phyloP scores from a whole-genome alignment of 768 basidiomycete genomes.

The Hygrophoropsis aurantiaca region DNA sequence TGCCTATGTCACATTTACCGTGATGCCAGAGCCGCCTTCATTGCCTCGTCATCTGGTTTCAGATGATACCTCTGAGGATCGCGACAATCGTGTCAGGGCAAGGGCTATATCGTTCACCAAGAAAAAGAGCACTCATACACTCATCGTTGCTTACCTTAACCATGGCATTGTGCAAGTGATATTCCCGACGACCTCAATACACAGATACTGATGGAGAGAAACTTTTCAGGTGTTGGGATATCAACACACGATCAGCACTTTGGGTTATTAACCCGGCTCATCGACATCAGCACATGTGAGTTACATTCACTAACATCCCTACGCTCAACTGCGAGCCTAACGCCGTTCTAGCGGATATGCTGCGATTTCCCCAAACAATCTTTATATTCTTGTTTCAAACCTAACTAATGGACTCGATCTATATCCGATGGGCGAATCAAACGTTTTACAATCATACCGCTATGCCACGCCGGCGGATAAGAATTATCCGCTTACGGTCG shows the following conservation, averaged over 20 bases:
- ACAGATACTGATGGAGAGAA: no score
- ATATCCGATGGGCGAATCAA: not conserved
- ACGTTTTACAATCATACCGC: not conserved
- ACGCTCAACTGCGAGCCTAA: no score
- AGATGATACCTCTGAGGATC: not conserved
- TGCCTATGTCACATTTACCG: slow-evolving; percentile 1
- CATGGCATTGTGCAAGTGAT: slow-evolving; percentile 5
- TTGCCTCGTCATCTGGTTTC: not conserved
- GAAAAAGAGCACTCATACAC: not conserved
- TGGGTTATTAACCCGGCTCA: slow-evolving; percentile 3
- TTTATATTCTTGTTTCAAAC: not conserved
- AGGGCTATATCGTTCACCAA: not conserved
- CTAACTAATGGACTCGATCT: not conserved
- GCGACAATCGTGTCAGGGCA: not conserved
- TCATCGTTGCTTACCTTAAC: slow-evolving; percentile 6
- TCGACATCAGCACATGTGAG: slow-evolving; percentile 2
- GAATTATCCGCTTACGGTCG: not conserved
- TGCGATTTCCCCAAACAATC: not conserved
- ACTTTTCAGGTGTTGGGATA: slow-evolving; percentile 2
- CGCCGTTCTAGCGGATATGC: not conserved
- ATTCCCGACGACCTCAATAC: no score
- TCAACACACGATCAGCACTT: not conserved
- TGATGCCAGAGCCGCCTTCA: not conserved
- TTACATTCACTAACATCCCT: not conserved
- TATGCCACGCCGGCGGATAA: not conserved